These are phyloP conservation scores for Boletus semigastroideus DNA, from an alignment of 1,284 basidiomycete genomes.

Conservation along the genomic window DNA sequence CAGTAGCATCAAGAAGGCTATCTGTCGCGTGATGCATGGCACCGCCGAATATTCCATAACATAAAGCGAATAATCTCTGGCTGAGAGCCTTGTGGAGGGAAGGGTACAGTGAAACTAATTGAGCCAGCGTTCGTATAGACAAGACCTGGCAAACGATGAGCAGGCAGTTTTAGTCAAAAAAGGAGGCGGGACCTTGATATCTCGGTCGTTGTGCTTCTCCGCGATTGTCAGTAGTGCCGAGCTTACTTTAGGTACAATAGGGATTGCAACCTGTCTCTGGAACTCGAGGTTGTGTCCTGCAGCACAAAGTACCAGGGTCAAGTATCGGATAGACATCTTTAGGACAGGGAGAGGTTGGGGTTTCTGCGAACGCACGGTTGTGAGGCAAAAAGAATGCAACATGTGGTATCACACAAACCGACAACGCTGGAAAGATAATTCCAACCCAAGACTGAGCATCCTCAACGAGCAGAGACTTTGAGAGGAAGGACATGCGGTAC, in stretches of 20 bases:
- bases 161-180: background rate
- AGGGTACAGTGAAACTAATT: slow-evolving; percentile 63
- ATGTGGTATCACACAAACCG: slow-evolving; percentile 48
- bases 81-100: slow-evolving; percentile 59
- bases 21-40: slow-evolving; percentile 44
- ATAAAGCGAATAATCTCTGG: slow-evolving; percentile 48
- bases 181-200: slow-evolving; percentile 41
- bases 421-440: slow-evolving; percentile 60
- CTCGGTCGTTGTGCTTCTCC: slow-evolving; percentile 49
- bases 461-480: slow-evolving; percentile 61
- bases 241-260: slow-evolving; percentile 71
- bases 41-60: slow-evolving; percentile 57
- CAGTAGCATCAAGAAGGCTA: slow-evolving; percentile 48
- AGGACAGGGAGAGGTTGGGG: slow-evolving; percentile 57
- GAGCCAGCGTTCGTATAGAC: slow-evolving; percentile 51
- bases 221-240: slow-evolving; percentile 52
- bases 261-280: slow-evolving; percentile 69
- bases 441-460: slow-evolving; percentile 69
- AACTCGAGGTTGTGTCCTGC: slow-evolving; percentile 67
- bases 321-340: slow-evolving; percentile 61
- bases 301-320: slow-evolving; percentile 54
- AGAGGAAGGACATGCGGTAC: slow-evolving; percentile 56
- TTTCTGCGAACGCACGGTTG: slow-evolving; percentile 48
- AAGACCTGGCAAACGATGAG: slow-evolving; percentile 43
- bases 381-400: slow-evolving; percentile 18